These are phyloP conservation scores for Zasmidium angulare DNA, from an alignment of 2,329 filamentous ascomycete genomes.

Conservation along the genomic window DNA sequence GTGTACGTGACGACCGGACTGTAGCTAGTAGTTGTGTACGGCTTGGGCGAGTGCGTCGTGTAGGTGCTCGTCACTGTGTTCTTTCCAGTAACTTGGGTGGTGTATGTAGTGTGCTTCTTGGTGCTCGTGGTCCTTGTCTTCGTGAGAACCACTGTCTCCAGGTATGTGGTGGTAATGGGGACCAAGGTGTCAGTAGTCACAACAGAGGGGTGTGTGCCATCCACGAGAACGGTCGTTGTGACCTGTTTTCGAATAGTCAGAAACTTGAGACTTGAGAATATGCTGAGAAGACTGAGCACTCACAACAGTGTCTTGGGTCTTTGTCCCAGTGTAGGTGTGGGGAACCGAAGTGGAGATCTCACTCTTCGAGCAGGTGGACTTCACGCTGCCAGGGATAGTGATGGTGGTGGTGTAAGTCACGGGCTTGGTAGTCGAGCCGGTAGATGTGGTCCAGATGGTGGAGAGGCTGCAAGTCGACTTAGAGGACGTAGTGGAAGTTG, in stretches of 20 bases:
- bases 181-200: neutral
- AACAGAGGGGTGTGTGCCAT: neutral
- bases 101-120: neutral
- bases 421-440: conserved; percentile 12
- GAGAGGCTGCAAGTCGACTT: conserved; percentile 12
- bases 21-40: conserved; percentile 1
- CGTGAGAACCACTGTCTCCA: neutral
- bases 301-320: neutral
- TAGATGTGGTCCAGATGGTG: conserved; percentile 13
- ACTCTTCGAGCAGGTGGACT: neutral
- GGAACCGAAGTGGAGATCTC: neutral
- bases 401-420: conserved; percentile 7
- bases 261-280: neutral
- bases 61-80: neutral
- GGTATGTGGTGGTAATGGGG: neutral
- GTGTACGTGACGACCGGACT: neutral
- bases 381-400: neutral
- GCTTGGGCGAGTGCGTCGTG: neutral
- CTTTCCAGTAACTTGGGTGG: neutral
- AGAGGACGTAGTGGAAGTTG: neutral
- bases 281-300: neutral
- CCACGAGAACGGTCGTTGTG: neutral
- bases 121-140: neutral
- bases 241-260: neutral
- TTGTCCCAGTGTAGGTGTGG: neutral